These are phyloP conservation scores for Pseudomonodictys pantanalensis DNA, from an alignment of 495 filamentous ascomycete species.

Conservation along the genomic window DNA sequence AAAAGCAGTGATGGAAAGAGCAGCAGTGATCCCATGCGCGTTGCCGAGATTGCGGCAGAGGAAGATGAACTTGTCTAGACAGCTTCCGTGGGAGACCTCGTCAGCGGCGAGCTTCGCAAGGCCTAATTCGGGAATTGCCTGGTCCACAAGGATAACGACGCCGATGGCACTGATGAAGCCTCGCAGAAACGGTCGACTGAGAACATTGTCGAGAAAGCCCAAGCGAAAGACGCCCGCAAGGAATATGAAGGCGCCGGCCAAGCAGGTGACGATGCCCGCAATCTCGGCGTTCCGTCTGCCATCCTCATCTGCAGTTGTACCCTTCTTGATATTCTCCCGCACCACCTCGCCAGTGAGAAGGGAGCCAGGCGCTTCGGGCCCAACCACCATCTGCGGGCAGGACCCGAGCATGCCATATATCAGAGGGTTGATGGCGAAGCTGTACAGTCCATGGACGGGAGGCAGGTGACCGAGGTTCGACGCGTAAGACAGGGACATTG, in stretches of 20 bases:
- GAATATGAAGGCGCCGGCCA: slow-evolving; percentile 84
- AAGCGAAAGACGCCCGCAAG: slow-evolving; percentile 76
- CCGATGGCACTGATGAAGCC: slow-evolving; percentile 97
- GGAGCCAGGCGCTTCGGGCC: slow-evolving; percentile 91
- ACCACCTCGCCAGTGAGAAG: slow-evolving; percentile 86
- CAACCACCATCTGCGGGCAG: slow-evolving; percentile 89
- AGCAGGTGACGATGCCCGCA: slow-evolving; percentile 82
- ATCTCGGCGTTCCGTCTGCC: slow-evolving; percentile 69
- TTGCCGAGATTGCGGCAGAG: slow-evolving; percentile 62
- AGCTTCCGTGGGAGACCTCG: slow-evolving; percentile 74
- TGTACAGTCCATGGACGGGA: slow-evolving; percentile 91
- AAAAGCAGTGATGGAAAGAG: slow-evolving; percentile 77
- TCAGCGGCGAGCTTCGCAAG: slow-evolving; percentile 60
- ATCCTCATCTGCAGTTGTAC: slow-evolving; percentile 67
- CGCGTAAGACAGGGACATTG: slow-evolving; percentile 93
- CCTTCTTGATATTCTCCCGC: slow-evolving; percentile 66
- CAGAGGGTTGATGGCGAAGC: slow-evolving; percentile 87
- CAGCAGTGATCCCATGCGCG: slow-evolving; percentile 68
- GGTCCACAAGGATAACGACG: slow-evolving; percentile 92
- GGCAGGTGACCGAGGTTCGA: slow-evolving; percentile 91
- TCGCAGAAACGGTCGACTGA: slow-evolving; percentile 85
- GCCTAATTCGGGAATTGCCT: slow-evolving; percentile 86
- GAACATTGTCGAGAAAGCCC: slow-evolving; percentile 92
- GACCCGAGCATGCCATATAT: slow-evolving; percentile 88
- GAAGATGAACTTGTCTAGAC: slow-evolving; percentile 79